phyloP scores from a whole-genome alignment of 2,329 filamentous ascomycete species.

The Aspergillus ustus region DNA sequence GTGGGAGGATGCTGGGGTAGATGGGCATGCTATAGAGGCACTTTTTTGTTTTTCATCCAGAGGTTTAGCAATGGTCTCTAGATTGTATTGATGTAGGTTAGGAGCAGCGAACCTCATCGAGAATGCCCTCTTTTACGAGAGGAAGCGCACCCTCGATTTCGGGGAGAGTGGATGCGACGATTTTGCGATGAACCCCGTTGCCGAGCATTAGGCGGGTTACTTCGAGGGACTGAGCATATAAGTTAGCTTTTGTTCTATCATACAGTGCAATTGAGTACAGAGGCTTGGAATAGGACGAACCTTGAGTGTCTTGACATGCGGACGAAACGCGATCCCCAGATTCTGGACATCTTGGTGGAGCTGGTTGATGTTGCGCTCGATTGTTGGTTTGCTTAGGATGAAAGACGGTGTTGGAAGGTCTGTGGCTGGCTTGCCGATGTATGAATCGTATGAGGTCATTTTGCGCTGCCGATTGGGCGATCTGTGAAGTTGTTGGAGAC shows the following conservation, averaged over 20 bases:
- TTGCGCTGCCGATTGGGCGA: neutral
- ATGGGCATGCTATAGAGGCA: slow-evolving; percentile 49
- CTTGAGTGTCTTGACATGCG: slow-evolving; percentile 54
- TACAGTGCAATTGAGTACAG: neutral
- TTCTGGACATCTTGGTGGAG: slow-evolving; percentile 47
- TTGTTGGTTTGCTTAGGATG: slow-evolving; percentile 43
- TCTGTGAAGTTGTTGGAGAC: neutral
- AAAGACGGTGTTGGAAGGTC: slow-evolving; percentile 39
- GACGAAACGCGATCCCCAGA: slow-evolving; percentile 45
- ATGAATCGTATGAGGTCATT: slow-evolving; percentile 43
- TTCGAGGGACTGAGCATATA: slow-evolving; percentile 27
- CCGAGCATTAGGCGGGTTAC: slow-evolving; percentile 50
- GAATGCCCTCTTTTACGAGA: slow-evolving; percentile 44
- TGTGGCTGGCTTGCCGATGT: slow-evolving; percentile 39
- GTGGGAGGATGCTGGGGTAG: slow-evolving; percentile 25
- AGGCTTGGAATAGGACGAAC: slow-evolving; percentile 23
- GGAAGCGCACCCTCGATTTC: slow-evolving; percentile 48
- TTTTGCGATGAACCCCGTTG: slow-evolving; percentile 42
- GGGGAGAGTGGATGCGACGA: slow-evolving; percentile 48
- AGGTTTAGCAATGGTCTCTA: neutral
- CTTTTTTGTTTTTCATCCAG: slow-evolving; percentile 17
- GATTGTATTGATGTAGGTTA: neutral
- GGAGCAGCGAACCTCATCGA: slow-evolving; percentile 43
- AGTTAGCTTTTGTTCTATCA: neutral
- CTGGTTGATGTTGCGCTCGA: slow-evolving; percentile 44